Evolutionary conservation across 192 early-diverging fungal species (phyloP).

Genomic region (Coemansia sp.): DNA sequence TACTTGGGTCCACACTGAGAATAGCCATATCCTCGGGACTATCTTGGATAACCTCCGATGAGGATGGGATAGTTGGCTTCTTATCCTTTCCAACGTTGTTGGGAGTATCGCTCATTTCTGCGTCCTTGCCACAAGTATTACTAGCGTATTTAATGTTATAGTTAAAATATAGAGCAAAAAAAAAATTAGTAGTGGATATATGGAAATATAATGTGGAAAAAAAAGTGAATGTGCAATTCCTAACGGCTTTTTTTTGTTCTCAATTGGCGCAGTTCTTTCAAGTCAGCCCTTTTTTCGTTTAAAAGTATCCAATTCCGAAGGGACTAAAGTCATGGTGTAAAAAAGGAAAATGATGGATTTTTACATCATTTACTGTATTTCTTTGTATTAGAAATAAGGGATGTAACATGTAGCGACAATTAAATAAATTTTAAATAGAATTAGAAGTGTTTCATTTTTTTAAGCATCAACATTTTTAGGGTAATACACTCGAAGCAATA

Average conservation of each 20-base stretch:
- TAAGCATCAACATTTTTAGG: no score
- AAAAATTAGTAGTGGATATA: not conserved
- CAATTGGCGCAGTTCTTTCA: not conserved
- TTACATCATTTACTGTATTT: not conserved
- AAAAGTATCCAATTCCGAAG: constrained; percentile 5
- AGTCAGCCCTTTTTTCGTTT: not conserved
- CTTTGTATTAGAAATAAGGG: not conserved
- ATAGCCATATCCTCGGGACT: constrained; percentile 37
- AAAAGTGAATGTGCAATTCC: not conserved
- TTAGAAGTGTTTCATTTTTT: no score
- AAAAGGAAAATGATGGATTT: not conserved
- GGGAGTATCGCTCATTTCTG: constrained; percentile 14
- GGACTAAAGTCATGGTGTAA: no score
- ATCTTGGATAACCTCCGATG: constrained; percentile 2
- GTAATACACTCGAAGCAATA: no score
- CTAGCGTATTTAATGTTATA: not conserved
- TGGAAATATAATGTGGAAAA: not conserved
- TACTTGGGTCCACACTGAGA: constrained; percentile 59
- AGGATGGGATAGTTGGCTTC: constrained; percentile 25
- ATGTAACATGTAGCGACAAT: not conserved
- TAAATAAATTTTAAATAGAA: not conserved
- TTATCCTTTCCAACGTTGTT: constrained; percentile 8
- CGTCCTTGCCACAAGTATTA: not conserved
- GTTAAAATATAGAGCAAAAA: not conserved
- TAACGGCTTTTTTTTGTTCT: not conserved